phyloP scores from a whole-genome alignment of 1,284 basidiomycete species.

The Kalmanozyma brasiliensis region DNA sequence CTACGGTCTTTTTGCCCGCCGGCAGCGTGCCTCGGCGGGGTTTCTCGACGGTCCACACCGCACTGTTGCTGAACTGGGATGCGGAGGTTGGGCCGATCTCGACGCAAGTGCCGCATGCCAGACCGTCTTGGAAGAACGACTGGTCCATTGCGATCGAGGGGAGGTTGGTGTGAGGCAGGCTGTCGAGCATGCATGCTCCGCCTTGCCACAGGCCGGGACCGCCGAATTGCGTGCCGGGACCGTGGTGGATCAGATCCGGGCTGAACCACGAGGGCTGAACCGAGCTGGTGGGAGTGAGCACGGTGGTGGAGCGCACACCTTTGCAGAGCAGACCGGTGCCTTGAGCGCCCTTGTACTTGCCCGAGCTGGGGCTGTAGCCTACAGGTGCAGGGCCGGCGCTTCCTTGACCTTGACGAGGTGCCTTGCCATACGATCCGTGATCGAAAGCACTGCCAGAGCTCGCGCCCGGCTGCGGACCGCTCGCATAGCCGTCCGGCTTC shows the following conservation, averaged over 20 bases:
- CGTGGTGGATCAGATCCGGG: constrained; percentile 30
- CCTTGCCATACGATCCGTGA: constrained; percentile 1
- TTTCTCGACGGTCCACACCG: constrained; percentile 23
- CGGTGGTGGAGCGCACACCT: constrained; percentile 16
- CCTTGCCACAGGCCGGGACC: constrained; percentile 35
- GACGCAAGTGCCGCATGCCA: constrained; percentile 47
- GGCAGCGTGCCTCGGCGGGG: constrained; percentile 18
- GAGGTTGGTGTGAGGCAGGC: constrained; percentile 31
- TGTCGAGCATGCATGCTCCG: constrained; percentile 46
- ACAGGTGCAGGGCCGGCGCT: neutral
- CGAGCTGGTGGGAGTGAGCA: constrained; percentile 1
- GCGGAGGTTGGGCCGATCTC: constrained; percentile 33
- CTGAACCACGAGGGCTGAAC: constrained; percentile 31
- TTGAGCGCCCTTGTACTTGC: neutral
- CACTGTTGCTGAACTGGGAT: constrained; percentile 28
- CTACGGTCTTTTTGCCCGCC: constrained; percentile 22
- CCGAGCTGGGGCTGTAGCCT: neutral
- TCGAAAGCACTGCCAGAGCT: neutral
- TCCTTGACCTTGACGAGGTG: constrained; percentile 5
- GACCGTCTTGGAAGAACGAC: constrained; percentile 38
- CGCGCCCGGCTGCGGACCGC: neutral
- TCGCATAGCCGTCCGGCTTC: constrained; percentile 1
- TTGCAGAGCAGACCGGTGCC: constrained; percentile 16
- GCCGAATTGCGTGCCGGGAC: constrained; percentile 40
- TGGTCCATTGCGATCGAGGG: constrained; percentile 48